phyloP scores from a whole-genome alignment of 257 asterid genomes.

The Jaltomata sinuosa region DNA sequence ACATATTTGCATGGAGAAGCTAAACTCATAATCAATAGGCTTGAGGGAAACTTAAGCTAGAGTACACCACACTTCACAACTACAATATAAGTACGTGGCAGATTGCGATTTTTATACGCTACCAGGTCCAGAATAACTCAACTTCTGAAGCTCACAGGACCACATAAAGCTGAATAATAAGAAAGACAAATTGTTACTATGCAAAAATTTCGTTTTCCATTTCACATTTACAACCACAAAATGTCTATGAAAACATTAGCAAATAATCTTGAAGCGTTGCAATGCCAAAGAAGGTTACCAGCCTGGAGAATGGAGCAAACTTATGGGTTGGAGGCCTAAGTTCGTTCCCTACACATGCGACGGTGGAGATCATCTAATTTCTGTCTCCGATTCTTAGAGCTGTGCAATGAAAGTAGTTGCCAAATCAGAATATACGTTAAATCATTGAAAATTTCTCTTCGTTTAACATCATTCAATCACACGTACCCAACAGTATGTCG shows the following conservation, averaged over 20 bases:
- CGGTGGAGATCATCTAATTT: conserved; percentile 77
- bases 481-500: conserved; percentile 50
- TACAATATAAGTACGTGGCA: not conserved
- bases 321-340: conserved; percentile 31
- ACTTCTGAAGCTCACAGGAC: not conserved
- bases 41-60: no score
- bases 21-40: not conserved
- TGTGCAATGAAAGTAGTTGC: conserved; percentile 18
- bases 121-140: not conserved
- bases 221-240: not conserved
- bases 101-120: not conserved
- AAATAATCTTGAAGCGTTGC: not conserved
- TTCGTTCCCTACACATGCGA: conserved; percentile 66
- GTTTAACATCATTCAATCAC: not conserved
- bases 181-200: not conserved
- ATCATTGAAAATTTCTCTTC: not conserved
- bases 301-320: not conserved
- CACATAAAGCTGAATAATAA: not conserved
- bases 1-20: not conserved
- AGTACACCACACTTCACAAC: not conserved
- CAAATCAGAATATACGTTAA: not conserved
- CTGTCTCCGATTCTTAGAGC: conserved; percentile 55
- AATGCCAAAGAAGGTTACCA: not conserved
- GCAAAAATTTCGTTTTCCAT: not conserved
- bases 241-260: not conserved